phyloP scores from a whole-genome alignment of 2,329 filamentous ascomycete genomes.

The Fusarium compactum region DNA sequence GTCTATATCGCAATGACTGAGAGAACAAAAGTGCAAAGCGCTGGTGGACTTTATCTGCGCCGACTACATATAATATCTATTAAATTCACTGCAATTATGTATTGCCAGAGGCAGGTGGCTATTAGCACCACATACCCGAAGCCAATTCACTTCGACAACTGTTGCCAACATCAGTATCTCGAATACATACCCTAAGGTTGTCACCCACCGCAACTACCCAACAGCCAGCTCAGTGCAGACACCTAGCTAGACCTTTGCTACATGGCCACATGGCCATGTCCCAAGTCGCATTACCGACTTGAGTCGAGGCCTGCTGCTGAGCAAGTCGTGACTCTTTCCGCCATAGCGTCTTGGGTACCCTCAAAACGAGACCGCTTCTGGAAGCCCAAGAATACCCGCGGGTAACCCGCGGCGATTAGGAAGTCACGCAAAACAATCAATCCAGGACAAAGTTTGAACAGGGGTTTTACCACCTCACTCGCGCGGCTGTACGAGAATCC shows the following conservation, averaged over 20 bases:
- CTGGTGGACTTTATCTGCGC: not conserved
- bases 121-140: not conserved
- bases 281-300: conserved; percentile 81
- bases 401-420: conserved; percentile 69
- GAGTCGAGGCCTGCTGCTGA: conserved; percentile 50
- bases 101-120: not conserved
- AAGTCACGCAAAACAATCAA: conserved; percentile 56
- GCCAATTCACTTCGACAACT: not conserved
- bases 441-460: conserved; percentile 63
- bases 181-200: conserved; percentile 76
- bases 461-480: conserved; percentile 75
- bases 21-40: not conserved
- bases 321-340: conserved; percentile 74
- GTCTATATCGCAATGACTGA: not conserved
- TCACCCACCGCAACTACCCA: conserved; percentile 61
- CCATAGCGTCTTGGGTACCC: conserved; percentile 68
- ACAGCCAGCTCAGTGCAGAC: conserved; percentile 74
- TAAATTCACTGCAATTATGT: not conserved
- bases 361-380: conserved; percentile 77
- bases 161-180: not conserved
- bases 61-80: not conserved
- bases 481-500: conserved; percentile 72
- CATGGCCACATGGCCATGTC: conserved; percentile 90
- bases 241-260: conserved; percentile 79
- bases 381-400: conserved; percentile 79